phyloP scores from a whole-genome alignment of 2,329 filamentous ascomycete genomes.

The Colletotrichum sp. region DNA sequence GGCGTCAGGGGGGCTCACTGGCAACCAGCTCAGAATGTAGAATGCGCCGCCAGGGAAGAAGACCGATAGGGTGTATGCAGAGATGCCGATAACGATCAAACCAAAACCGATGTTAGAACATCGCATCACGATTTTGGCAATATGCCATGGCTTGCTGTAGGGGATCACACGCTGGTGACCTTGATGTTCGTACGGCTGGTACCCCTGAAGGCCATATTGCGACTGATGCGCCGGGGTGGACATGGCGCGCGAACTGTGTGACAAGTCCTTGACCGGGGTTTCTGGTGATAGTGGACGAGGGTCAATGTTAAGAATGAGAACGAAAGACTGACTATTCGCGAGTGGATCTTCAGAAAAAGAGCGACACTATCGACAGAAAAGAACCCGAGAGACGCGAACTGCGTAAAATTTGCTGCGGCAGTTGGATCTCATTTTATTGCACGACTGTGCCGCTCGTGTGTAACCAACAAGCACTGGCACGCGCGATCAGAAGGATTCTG shows the following conservation, averaged over 20 bases:
- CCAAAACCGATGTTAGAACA: constrained; percentile 26
- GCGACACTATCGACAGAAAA: neutral
- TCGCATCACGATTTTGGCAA: constrained; percentile 35
- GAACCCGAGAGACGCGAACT: neutral
- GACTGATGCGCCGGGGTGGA: neutral
- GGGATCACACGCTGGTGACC: neutral
- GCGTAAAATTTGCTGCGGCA: neutral
- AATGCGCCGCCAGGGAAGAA: neutral
- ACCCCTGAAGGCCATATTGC: constrained; percentile 2
- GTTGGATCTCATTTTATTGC: constrained; percentile 9
- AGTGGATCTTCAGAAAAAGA: neutral
- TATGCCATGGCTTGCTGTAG: constrained; percentile 27
- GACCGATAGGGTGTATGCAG: neutral
- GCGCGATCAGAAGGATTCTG: neutral
- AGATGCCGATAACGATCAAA: constrained; percentile 21
- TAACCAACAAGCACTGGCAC: neutral
- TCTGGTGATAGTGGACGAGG: neutral
- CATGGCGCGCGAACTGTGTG: neutral
- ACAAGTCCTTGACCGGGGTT: neutral
- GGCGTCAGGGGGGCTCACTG: neutral
- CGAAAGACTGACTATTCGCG: neutral
- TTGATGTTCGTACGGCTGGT: constrained; percentile 5
- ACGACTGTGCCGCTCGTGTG: constrained; percentile 2
- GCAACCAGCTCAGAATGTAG: neutral
- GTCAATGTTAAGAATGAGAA: neutral